phyloP scores from a whole-genome alignment of 768 basidiomycete species.

The Hygrocybe punicea region DNA sequence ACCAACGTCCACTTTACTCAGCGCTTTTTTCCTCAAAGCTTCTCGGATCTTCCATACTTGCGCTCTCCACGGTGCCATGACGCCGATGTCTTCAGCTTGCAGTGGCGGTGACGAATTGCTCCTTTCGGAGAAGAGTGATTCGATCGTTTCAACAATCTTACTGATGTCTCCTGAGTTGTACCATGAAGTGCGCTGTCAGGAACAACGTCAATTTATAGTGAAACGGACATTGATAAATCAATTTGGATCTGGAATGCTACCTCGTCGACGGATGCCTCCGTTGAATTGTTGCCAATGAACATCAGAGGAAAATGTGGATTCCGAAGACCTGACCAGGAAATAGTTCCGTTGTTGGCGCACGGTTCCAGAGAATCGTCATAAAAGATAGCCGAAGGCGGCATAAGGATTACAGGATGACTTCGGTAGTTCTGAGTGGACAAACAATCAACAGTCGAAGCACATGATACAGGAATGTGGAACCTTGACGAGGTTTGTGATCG shows the following conservation, averaged over 20 bases:
- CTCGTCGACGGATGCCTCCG: slow-evolving; percentile 48
- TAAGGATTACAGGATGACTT: slow-evolving; percentile 45
- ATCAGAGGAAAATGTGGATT: slow-evolving; percentile 42
- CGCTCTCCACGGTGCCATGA: slow-evolving; percentile 53
- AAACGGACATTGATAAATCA: not conserved
- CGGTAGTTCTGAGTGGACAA: not conserved
- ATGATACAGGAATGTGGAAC: too few relatives aligned
- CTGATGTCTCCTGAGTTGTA: slow-evolving; percentile 48
- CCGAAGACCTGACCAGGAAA: slow-evolving; percentile 41
- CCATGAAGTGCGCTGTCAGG: slow-evolving; percentile 44
- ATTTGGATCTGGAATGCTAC: slow-evolving; percentile 18
- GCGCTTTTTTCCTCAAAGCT: slow-evolving; percentile 38
- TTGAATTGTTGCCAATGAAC: slow-evolving; percentile 41
- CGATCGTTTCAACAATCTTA: slow-evolving; percentile 37
- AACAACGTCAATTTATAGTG: not conserved
- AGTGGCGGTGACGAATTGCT: slow-evolving; percentile 40
- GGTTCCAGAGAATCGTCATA: slow-evolving; percentile 49
- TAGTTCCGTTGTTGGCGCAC: slow-evolving; percentile 41
- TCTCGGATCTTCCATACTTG: slow-evolving; percentile 53
- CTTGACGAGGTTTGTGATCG: too few relatives aligned
- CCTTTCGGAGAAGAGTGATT: slow-evolving; percentile 38
- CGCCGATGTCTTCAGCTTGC: slow-evolving; percentile 41
- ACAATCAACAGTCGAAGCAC: not conserved
- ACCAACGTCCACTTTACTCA: slow-evolving; percentile 48
- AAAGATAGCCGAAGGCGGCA: slow-evolving; percentile 54